Percentiles rank a stretch among this genome's conserved stretches.
Evolutionary conservation across 306 rosid genomes (phyloP).

Genomic region (Vigna nakashimae): DNA sequence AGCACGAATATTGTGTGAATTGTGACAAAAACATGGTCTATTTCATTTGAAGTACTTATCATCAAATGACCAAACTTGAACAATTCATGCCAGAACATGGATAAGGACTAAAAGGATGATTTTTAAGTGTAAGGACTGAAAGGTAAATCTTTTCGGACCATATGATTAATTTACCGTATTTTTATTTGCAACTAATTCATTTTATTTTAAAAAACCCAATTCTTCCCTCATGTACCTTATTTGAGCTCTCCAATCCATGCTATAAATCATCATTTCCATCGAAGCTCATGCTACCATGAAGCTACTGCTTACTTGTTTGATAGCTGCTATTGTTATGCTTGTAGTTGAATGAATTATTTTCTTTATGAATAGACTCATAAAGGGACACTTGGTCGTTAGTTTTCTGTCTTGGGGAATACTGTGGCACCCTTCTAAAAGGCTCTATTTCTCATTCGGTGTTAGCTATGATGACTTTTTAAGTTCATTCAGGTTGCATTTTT

Average conservation of each 20-base stretch:
- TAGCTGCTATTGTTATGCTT: not conserved
- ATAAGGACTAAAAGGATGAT: too few relatives aligned
- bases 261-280: not conserved
- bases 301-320: not conserved
- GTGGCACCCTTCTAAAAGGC: not conserved
- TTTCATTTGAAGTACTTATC: not conserved
- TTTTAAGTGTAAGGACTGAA: too few relatives aligned
- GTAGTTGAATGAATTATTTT: not conserved
- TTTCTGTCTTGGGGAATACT: not conserved
- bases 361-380: not conserved
- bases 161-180: too few relatives aligned
- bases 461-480: not conserved
- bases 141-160: too few relatives aligned
- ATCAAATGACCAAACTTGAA: conserved; percentile 1
- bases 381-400: not conserved
- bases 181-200: not conserved
- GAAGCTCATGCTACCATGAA: not conserved
- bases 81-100: not conserved
- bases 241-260: not conserved
- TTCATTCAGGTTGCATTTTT: not conserved
- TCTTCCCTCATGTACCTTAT: not conserved
- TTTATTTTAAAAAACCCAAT: not conserved
- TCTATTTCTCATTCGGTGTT: not conserved
- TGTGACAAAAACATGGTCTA: conserved; percentile 1
- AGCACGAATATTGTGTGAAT: not conserved